Conservation (phyloP, 1,284 basidiomycete species). For the Abortiporus biennis region DNA sequence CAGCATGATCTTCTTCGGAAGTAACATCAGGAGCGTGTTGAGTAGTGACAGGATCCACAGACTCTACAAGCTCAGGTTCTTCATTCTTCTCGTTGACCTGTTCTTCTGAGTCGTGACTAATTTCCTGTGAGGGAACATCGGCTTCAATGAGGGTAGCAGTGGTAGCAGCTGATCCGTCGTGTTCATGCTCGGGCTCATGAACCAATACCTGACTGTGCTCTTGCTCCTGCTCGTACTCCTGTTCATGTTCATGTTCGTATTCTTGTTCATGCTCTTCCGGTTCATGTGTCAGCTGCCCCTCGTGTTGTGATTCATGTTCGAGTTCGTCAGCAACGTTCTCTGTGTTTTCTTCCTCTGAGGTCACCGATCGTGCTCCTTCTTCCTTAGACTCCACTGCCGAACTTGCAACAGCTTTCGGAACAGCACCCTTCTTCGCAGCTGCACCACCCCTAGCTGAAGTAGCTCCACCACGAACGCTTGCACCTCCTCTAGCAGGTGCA, state of each 20-base stretch:
- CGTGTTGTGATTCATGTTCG: no score
- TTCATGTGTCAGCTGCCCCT: no score
- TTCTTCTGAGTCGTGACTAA: not conserved
- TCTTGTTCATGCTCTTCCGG: slow-evolving; percentile 5
- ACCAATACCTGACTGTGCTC: not conserved
- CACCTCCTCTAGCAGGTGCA: slow-evolving; percentile 5
- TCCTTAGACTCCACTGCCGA: slow-evolving; percentile 11
- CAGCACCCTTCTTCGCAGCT: slow-evolving; percentile 4
- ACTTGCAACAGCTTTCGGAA: slow-evolving; percentile 6
- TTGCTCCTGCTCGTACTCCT: slow-evolving; percentile 4
- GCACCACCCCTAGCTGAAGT: no score
- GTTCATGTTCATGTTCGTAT: not conserved
- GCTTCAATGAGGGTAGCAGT: slow-evolving; percentile 1
- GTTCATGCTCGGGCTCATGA: not conserved
- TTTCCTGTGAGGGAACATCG: not conserved
- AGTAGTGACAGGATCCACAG: not conserved
- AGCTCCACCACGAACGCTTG: slow-evolving; percentile 1
- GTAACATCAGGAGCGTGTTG: not conserved
- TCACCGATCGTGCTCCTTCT: slow-evolving; percentile 7
- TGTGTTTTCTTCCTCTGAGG: slow-evolving; percentile 1
- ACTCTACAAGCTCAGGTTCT: slow-evolving; percentile 29
- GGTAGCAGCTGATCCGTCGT: slow-evolving; percentile 4
- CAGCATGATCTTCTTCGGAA: not conserved
- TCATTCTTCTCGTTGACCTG: not conserved
- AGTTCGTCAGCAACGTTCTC: slow-evolving; percentile 1